These are phyloP conservation scores for Polyplosphaeria fusca DNA, from an alignment of 495 filamentous ascomycete species.

Conservation along the genomic window DNA sequence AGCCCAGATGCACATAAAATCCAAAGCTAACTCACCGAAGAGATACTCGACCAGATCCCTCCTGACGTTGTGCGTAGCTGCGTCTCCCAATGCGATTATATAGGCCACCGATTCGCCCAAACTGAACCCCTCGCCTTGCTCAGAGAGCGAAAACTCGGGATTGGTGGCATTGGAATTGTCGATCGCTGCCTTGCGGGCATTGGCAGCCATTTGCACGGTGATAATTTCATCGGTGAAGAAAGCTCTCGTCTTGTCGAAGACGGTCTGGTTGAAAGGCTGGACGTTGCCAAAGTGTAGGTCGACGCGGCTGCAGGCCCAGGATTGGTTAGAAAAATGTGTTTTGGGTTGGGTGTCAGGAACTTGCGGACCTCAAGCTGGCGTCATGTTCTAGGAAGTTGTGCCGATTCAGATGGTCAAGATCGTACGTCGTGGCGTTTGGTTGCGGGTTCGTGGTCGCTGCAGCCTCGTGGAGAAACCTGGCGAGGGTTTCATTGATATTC, in stretches of 20 bases:
- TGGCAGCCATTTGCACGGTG: conserved; percentile 44
- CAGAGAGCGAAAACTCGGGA: conserved; percentile 46
- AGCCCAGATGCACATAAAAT: not conserved
- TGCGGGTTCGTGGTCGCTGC: conserved; percentile 12
- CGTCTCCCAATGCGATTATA: conserved; percentile 47
- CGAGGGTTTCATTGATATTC: conserved; percentile 27
- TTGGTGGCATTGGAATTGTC: conserved; percentile 49
- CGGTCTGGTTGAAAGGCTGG: conserved; percentile 21
- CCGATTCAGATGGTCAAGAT: conserved; percentile 23
- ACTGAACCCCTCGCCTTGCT: conserved; percentile 45
- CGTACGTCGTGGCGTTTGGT: conserved; percentile 17
- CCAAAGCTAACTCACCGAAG: conserved; percentile 16
- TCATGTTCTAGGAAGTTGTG: conserved; percentile 37
- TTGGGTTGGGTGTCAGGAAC: too few species aligned
- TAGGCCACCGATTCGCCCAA: conserved; percentile 50
- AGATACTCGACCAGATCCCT: conserved; percentile 23
- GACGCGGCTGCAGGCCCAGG: not conserved
- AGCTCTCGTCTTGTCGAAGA: conserved; percentile 22
- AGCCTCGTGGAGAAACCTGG: conserved; percentile 4
- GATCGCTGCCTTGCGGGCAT: conserved; percentile 46
- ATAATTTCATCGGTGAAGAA: conserved; percentile 37
- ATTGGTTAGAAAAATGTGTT: too few species aligned
- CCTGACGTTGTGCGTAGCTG: conserved; percentile 11
- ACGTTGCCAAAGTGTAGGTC: conserved; percentile 22
- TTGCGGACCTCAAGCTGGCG: conserved; percentile 23